Base-by-base conservation (phyloP, 1,139 yeast species). In the Yamadazyma trypodendri region DNA sequence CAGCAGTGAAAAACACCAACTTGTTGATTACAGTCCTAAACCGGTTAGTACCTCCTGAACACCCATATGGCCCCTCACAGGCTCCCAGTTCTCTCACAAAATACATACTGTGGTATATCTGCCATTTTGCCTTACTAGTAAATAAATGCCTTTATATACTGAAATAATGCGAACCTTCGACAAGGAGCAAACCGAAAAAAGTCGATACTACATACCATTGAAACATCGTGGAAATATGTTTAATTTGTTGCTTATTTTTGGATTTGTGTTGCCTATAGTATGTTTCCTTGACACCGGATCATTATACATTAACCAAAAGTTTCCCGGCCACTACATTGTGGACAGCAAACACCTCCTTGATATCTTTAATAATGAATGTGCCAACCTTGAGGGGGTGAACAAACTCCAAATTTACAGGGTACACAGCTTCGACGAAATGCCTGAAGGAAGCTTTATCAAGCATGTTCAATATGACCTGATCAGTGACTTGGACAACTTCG, bases 1-100 rank as follows among this genome's bases (percentile, higher is more conserved):
- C 88, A 3, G 75, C 87, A 10, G 97, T 88, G 75, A 88, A 90
- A 52, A 86, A 74, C 61, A 87, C 75, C 48, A 92, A 78, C 61
- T 90, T 90, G 48, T 72, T 74, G 37, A 84, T 63, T 37, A 84
- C 89, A 25, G 77, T 58, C 49, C 88, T 80, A 48, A 9, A 5
- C 28, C 27, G 23, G 55, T 48, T 52, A 49, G 56, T 49, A 43
- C 13, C 6, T 4, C 4, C 14, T 13, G 22, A 10, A 4, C 16
- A 14, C 14, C 22, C 20, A n/a, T n/a, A n/a, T n/a, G n/a, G n/a
- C n/a, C n/a, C n/a, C n/a, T n/a, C n/a, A n/a, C n/a, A n/a, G n/a
- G n/a, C n/a, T n/a, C n/a, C n/a, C n/a, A n/a, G n/a, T n/a, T n/a
- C n/a, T n/a, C n/a, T n/a, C 15, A 9, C 20, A 4, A 21, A 20